Conservation (phyloP, 805 yeast genomes). For the Nakazawaea populi region DNA sequence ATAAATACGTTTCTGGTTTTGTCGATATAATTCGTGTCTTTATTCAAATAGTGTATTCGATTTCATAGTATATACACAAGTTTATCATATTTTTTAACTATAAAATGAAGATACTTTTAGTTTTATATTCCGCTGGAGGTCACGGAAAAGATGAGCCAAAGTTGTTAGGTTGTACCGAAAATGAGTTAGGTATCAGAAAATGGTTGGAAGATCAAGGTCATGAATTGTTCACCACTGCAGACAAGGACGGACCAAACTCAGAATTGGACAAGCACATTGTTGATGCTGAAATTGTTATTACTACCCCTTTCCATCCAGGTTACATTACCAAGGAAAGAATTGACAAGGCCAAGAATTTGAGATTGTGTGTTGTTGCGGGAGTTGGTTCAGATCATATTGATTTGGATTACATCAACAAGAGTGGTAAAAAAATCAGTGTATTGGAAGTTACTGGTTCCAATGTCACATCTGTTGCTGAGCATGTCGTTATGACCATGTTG, state of each 20-base stretch:
- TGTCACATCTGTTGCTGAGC: conserved; percentile 78
- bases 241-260: conserved; percentile 59
- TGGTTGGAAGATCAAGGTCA: conserved; percentile 67
- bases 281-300: conserved; percentile 72
- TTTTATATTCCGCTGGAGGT: conserved; percentile 50
- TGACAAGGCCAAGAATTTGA: conserved; percentile 63
- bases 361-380: conserved; percentile 72
- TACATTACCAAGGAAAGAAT: conserved; percentile 65
- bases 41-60: no score
- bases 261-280: conserved; percentile 58
- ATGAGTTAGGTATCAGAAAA: conserved; percentile 64
- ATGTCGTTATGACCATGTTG: conserved; percentile 68
- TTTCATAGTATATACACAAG: no score
- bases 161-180: conserved; percentile 66
- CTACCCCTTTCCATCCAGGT: conserved; percentile 82
- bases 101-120: conserved; percentile 41
- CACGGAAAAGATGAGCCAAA: conserved; percentile 57
- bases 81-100: not conserved
- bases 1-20: no score
- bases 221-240: conserved; percentile 55
- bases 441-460: conserved; percentile 81
- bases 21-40: no score
- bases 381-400: conserved; percentile 83
- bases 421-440: conserved; percentile 58
- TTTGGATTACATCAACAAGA: conserved; percentile 53